Conservation (phyloP, 345 rosid species). For the Salix suchowensis region DNA sequence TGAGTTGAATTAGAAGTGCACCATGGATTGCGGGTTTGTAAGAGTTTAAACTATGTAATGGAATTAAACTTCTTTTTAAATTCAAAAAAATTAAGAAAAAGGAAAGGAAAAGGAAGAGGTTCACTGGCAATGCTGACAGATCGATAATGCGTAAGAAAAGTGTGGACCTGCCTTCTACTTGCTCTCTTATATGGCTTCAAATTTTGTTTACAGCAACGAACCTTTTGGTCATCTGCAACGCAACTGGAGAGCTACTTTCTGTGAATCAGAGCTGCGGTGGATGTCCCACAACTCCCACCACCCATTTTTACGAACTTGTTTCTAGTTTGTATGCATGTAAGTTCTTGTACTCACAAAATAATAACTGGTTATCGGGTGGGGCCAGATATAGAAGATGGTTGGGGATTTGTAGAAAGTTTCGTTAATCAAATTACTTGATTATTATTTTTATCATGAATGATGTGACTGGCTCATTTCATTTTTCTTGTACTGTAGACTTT, state of each 20-base stretch:
- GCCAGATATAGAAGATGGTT: conserved; percentile 69
- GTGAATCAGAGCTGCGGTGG: conserved; percentile 16
- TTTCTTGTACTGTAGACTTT: background rate
- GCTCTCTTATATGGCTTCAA: conserved; percentile 7
- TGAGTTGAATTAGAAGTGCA: background rate
- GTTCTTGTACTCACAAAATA: conserved; percentile 30
- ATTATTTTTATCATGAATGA: background rate
- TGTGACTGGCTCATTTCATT: conserved; percentile 1
- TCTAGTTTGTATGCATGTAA: conserved; percentile 29
- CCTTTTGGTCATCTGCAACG: conserved; percentile 16
- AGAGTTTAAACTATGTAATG: background rate
- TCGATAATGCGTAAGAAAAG: background rate
- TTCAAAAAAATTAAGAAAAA: background rate
- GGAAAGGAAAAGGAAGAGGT: background rate
- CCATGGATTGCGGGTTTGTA: background rate
- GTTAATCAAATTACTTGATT: conserved; percentile 33
- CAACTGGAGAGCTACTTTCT: conserved; percentile 15
- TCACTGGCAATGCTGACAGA: background rate
- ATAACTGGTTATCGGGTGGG: conserved; percentile 66
- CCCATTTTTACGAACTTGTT: conserved; percentile 25
- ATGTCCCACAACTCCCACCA: conserved; percentile 8
- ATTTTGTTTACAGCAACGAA: conserved; percentile 24
- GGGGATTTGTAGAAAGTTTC: conserved; percentile 67
- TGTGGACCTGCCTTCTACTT: background rate
- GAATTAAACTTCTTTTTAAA: background rate